These are phyloP conservation scores for Fusarium secorum DNA, from an alignment of 2,329 filamentous ascomycete genomes.

Conservation along the genomic window DNA sequence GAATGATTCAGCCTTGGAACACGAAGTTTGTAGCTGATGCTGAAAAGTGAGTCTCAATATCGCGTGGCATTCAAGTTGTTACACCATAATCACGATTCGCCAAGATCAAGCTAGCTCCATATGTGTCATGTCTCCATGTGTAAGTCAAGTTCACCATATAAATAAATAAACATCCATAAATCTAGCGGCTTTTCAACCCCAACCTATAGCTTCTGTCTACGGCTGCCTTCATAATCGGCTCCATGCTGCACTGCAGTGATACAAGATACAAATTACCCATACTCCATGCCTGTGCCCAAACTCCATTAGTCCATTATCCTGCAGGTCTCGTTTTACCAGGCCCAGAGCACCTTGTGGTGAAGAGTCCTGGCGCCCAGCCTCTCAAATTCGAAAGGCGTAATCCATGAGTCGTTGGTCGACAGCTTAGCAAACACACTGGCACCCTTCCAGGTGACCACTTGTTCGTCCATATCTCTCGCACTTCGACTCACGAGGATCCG, in stretches of 20 bases:
- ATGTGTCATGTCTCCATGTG: not conserved
- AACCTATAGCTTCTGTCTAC: constrained; percentile 3
- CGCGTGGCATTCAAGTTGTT: not conserved
- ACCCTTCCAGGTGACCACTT: constrained; percentile 98
- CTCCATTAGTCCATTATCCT: constrained; percentile 28
- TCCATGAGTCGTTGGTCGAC: constrained; percentile 94
- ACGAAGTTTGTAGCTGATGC: not conserved
- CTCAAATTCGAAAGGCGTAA: constrained; percentile 87
- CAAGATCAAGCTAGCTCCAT: not conserved
- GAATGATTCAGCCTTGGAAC: not conserved
- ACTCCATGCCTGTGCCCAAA: constrained; percentile 39
- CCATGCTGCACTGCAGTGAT: constrained; percentile 15
- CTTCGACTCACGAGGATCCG: constrained; percentile 70
- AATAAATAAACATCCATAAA: constrained; percentile 3
- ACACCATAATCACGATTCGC: constrained; percentile 1
- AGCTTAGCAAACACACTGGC: constrained; percentile 95
- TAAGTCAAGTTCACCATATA: not conserved
- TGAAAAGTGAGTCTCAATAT: not conserved
- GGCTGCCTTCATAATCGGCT: not conserved
- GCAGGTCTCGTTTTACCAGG: constrained; percentile 53
- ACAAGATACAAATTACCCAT: constrained; percentile 28
- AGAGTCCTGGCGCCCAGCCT: constrained; percentile 81
- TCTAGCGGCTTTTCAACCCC: constrained; percentile 8
- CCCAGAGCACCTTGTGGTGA: constrained; percentile 80
- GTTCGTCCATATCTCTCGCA: constrained; percentile 93